These are phyloP conservation scores for Rhizopus microsporus DNA, from an alignment of 371 early-diverging fungal species.

Conservation along the genomic window DNA sequence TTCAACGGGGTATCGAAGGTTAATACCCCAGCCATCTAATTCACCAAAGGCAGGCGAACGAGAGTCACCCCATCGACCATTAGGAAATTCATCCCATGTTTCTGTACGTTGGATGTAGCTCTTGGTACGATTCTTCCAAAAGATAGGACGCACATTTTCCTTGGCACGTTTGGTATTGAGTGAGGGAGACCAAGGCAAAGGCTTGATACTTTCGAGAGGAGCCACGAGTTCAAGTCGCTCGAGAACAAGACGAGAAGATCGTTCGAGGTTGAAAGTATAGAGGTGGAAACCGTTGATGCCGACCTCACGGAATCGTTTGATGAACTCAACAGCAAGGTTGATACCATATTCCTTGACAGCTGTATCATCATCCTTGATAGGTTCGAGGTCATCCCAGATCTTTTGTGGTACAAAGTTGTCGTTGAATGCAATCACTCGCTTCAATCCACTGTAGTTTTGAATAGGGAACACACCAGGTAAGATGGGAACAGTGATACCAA, in stretches of 20 bases:
- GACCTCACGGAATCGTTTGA: slow-evolving; percentile 64
- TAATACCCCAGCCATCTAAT: slow-evolving; percentile 85
- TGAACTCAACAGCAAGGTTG: slow-evolving; percentile 81
- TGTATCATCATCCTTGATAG: slow-evolving; percentile 95
- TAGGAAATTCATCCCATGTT: slow-evolving; percentile 97
- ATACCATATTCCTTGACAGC: slow-evolving; percentile 95
- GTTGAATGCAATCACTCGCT: slow-evolving; percentile 83
- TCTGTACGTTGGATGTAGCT: slow-evolving; percentile 93
- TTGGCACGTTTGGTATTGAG: slow-evolving; percentile 82
- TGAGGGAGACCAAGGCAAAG: slow-evolving; percentile 56
- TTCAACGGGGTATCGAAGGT: slow-evolving; percentile 68
- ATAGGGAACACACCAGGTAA: slow-evolving; percentile 96
- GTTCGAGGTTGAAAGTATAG: slow-evolving; percentile 91
- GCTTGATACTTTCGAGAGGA: slow-evolving; percentile 74
- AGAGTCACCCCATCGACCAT: slow-evolving; percentile 98
- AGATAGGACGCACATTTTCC: slow-evolving; percentile 96
- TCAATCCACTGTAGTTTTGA: slow-evolving; percentile 86
- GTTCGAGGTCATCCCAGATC: slow-evolving; percentile 83
- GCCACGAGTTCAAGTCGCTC: slow-evolving; percentile 82
- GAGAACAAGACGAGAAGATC: slow-evolving; percentile 81
- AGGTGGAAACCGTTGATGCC: slow-evolving; percentile 82
- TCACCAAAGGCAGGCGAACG: slow-evolving; percentile 94
- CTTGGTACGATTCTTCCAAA: slow-evolving; percentile 94
- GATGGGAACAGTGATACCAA: slow-evolving; percentile 87
- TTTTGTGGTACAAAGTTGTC: slow-evolving; percentile 85